Conservation (phyloP, 228 moss, liverwort and hornwort genomes). For the Sphagnum fallax region DNA sequence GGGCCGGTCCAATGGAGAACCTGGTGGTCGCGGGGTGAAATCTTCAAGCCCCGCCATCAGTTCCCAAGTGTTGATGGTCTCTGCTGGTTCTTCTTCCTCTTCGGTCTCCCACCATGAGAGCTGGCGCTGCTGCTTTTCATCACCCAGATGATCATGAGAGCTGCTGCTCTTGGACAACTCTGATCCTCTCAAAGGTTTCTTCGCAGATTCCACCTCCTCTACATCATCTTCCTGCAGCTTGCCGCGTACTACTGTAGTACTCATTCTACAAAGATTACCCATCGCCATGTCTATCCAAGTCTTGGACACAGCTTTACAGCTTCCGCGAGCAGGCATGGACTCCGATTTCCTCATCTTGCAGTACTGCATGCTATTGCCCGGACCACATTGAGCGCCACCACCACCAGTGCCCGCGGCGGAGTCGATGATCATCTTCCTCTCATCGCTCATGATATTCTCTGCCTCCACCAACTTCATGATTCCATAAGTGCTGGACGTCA, state of each 20-base stretch:
- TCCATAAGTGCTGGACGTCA: constrained; percentile 53
- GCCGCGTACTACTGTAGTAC: too few species aligned
- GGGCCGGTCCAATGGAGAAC: background rate
- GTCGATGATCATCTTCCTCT: constrained; percentile 19
- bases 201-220: constrained; percentile 30
- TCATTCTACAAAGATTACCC: constrained; percentile 39
- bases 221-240: too few species aligned
- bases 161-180: background rate
- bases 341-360: constrained; percentile 33
- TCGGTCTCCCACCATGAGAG: background rate
- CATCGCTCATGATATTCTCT: constrained; percentile 24
- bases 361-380: background rate
- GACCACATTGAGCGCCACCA: constrained; percentile 12
- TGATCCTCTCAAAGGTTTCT: constrained; percentile 10
- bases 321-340: constrained; percentile 23
- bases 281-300: constrained; percentile 62
- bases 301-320: constrained; percentile 12
- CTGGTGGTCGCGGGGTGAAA: constrained; percentile 26
- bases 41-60: constrained; percentile 95
- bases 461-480: constrained; percentile 46
- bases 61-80: constrained; percentile 93
- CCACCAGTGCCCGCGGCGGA: constrained; percentile 7
- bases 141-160: background rate
- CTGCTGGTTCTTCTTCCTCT: constrained; percentile 15
- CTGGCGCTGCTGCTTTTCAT: too few species aligned